Conservation (phyloP, 2,329 filamentous ascomycete species). For the Colletotrichum melonis region DNA sequence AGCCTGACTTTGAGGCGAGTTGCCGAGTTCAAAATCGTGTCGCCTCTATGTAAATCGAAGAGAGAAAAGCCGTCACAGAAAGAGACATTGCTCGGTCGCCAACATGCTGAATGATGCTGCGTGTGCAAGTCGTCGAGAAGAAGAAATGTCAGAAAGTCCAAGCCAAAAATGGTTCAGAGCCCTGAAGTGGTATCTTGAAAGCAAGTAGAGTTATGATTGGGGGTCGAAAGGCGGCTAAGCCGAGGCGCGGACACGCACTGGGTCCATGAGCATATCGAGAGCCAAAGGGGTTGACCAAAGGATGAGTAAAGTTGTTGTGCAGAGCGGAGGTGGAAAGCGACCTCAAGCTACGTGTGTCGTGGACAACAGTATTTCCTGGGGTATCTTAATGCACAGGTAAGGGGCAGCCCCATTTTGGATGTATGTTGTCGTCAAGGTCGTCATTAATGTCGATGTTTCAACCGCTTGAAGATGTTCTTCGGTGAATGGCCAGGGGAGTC, state of each 20-base stretch:
- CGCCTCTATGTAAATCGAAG: conserved; percentile 31
- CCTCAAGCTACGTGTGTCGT: conserved; percentile 17
- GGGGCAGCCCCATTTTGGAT: conserved; percentile 16
- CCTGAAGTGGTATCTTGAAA: conserved; percentile 36
- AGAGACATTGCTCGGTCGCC: conserved; percentile 24
- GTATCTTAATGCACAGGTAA: conserved; percentile 34
- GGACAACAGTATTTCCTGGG: conserved; percentile 29
- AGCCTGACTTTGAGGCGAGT: conserved; percentile 12
- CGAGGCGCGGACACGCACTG: conserved; percentile 3
- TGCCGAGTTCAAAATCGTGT: conserved; percentile 12
- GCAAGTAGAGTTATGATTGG: conserved; percentile 33
- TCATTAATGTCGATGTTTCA: conserved; percentile 33
- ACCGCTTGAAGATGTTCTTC: conserved; percentile 31
- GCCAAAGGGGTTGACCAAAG: not conserved
- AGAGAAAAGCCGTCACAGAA: conserved; percentile 17
- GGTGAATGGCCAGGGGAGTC: conserved; percentile 20
- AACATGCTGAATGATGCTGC: conserved; percentile 27
- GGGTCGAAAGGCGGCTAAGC: conserved; percentile 24
- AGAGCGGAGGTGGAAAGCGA: conserved; percentile 9
- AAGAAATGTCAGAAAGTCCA: conserved; percentile 26
- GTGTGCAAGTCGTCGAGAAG: conserved; percentile 24
- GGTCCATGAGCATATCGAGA: not conserved
- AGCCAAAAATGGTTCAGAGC: conserved; percentile 20
- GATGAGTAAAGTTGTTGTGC: not conserved
- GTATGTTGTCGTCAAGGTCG: conserved; percentile 33